Percentiles rank a stretch among this genome's conserved stretches.
phyloP scores from a whole-genome alignment of 2,329 filamentous ascomycete genomes.

The Cladophialophora carrionii region DNA sequence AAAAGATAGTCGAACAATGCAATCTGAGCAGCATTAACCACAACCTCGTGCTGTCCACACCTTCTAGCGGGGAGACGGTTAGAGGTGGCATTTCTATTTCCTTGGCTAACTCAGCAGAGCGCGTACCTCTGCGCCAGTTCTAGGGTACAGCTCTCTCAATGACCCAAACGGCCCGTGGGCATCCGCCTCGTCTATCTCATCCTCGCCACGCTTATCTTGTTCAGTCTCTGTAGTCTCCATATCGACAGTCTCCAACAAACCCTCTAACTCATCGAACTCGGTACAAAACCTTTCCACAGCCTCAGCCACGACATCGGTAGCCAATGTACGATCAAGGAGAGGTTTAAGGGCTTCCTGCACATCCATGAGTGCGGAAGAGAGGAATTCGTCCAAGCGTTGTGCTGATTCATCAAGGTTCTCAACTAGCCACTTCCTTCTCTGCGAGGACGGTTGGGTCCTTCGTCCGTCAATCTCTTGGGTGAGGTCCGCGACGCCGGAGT shows the following conservation, averaged over 20 bases:
- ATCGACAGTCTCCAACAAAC: conserved; percentile 52
- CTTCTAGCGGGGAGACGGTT: background rate
- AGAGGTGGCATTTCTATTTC: background rate
- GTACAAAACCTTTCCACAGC: conserved; percentile 82
- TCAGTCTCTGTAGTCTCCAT: conserved; percentile 47
- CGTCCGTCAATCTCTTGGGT: conserved; percentile 31
- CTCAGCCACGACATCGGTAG: conserved; percentile 76
- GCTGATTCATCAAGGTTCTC: conserved; percentile 60
- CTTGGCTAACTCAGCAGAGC: conserved; percentile 58
- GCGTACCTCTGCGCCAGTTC: conserved; percentile 66
- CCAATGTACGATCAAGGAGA: conserved; percentile 71
- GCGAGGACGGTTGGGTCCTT: conserved; percentile 4
- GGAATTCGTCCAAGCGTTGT: conserved; percentile 81
- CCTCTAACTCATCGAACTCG: conserved; percentile 76
- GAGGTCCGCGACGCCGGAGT: conserved; percentile 33
- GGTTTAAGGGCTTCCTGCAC: conserved; percentile 78
- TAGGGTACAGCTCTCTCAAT: conserved; percentile 63
- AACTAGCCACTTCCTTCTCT: conserved; percentile 39
- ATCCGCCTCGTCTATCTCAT: conserved; percentile 16
- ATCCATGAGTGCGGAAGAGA: conserved; percentile 91
- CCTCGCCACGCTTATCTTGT: conserved; percentile 39
- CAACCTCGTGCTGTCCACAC: background rate
- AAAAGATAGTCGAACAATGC: background rate
- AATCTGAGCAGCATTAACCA: background rate
- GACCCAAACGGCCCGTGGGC: conserved; percentile 27